A percentile compares a stretch with the other conserved stretches of the same genome.
Conservation (phyloP, 2,329 filamentous ascomycete species). For the Colletotrichum tofieldiae region DNA sequence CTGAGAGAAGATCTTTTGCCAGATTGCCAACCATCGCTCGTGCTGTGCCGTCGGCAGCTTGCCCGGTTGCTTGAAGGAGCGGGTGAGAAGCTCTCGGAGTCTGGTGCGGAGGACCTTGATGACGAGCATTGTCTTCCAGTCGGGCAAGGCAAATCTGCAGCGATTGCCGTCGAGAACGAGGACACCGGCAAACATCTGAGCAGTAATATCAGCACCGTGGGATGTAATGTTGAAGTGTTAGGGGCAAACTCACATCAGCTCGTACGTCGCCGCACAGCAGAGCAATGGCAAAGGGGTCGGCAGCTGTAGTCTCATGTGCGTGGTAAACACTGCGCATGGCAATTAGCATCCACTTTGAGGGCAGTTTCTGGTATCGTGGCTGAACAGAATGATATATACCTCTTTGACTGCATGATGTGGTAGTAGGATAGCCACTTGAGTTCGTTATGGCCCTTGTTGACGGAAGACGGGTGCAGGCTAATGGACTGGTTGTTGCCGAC, state of each 20-base stretch:
- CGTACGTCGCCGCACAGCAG: conserved; percentile 91
- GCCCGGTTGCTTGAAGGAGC: conserved; percentile 78
- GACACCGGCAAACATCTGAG: conserved; percentile 86
- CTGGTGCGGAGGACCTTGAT: conserved; percentile 84
- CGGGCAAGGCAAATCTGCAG: conserved; percentile 84
- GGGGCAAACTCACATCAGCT: conserved; percentile 75
- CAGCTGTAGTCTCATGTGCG: conserved; percentile 88
- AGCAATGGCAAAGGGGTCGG: conserved; percentile 86
- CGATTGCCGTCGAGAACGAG: conserved; percentile 90
- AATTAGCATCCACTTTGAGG: conserved; percentile 45
- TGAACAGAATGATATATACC: conserved; percentile 64
- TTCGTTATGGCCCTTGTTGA: conserved; percentile 81
- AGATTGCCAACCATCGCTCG: conserved; percentile 81
- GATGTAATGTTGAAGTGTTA: not conserved
- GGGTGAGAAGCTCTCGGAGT: conserved; percentile 82
- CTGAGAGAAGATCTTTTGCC: conserved; percentile 78
- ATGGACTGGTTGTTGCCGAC: conserved; percentile 94
- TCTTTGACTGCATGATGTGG: conserved; percentile 94
- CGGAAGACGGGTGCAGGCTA: conserved; percentile 87
- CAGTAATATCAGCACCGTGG: conserved; percentile 23
- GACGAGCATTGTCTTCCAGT: conserved; percentile 94
- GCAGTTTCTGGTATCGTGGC: conserved; percentile 26
- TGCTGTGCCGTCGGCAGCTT: conserved; percentile 76
- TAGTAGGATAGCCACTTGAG: conserved; percentile 94
- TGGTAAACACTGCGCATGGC: conserved; percentile 77